Conservation (phyloP, 2,329 filamentous ascomycete genomes). For the Peltaster fructicola region DNA sequence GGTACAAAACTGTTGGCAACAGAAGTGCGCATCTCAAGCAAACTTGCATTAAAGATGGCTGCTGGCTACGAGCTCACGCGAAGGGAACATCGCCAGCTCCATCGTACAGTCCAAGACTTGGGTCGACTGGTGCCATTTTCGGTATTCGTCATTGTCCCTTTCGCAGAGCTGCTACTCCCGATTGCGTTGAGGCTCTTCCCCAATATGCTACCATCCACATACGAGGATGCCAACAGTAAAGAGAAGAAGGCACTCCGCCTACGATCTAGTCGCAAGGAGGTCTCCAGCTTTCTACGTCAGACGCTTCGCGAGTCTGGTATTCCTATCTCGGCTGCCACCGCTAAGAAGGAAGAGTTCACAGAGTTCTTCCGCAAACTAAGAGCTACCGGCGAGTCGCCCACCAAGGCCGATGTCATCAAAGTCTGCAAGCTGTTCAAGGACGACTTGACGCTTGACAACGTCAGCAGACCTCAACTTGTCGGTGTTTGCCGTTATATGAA, state of each 20-base stretch:
- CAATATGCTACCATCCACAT: conserved; percentile 92
- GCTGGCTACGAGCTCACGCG: conserved; percentile 92
- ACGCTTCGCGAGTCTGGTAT: conserved; percentile 88
- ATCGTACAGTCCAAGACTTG: conserved; percentile 84
- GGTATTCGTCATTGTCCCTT: conserved; percentile 90
- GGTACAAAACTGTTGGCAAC: conserved; percentile 86
- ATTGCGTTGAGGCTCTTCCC: conserved; percentile 89
- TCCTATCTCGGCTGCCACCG: conserved; percentile 64
- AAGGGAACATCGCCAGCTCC: conserved; percentile 79
- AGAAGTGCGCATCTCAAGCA: conserved; percentile 83
- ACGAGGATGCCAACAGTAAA: conserved; percentile 78
- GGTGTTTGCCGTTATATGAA: conserved; percentile 99
- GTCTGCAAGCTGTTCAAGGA: conserved; percentile 99
- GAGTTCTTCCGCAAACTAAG: conserved; percentile 95
- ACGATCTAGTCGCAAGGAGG: conserved; percentile 77
- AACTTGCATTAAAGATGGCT: conserved; percentile 88
- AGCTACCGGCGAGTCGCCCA: conserved; percentile 77
- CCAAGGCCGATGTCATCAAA: conserved; percentile 82
- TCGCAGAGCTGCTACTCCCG: conserved; percentile 82
- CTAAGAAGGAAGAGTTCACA: conserved; percentile 83
- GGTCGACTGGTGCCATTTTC: conserved; percentile 88
- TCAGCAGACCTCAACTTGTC: conserved; percentile 86
- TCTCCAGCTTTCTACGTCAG: conserved; percentile 73
- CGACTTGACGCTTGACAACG: conserved; percentile 88
- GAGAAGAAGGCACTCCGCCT: conserved; percentile 73